These are phyloP conservation scores for Phytophthora pini DNA, from an alignment of 352 stramenopile species.

Conservation along the genomic window DNA sequence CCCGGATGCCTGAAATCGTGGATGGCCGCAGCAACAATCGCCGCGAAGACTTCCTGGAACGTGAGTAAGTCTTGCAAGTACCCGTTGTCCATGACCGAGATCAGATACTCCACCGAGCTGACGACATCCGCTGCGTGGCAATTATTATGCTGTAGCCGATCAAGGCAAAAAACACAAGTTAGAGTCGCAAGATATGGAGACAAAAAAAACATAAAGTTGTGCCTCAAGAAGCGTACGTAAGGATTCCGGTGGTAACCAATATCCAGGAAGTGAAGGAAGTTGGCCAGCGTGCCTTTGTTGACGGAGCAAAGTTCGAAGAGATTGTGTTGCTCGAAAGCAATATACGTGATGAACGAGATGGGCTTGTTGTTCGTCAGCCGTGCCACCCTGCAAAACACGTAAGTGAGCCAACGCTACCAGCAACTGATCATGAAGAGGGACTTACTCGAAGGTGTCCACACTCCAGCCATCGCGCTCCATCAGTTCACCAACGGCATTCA, in stretches of 20 bases:
- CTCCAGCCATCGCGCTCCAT: conserved; percentile 83
- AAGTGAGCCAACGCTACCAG: conserved; percentile 2
- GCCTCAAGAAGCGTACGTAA: conserved; percentile 54
- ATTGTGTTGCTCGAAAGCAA: conserved; percentile 86
- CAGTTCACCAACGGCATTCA: conserved; percentile 71
- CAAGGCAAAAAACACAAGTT: not conserved
- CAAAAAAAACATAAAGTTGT: conserved; percentile 10
- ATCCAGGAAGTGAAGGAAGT: conserved; percentile 84
- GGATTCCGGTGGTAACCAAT: conserved; percentile 83
- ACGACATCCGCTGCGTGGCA: conserved; percentile 83
- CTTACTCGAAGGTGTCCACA: conserved; percentile 75
- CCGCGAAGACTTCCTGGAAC: conserved; percentile 82
- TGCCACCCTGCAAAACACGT: conserved; percentile 48
- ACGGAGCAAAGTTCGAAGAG: conserved; percentile 75
- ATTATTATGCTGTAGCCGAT: conserved; percentile 78
- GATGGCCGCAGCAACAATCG: conserved; percentile 81
- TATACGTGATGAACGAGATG: conserved; percentile 86
- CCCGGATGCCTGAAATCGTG: conserved; percentile 87
- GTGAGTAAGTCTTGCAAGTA: conserved; percentile 85
- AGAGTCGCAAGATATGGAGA: conserved; percentile 5
- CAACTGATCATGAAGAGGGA: not conserved
- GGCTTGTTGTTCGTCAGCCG: conserved; percentile 70
- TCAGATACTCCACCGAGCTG: conserved; percentile 83
- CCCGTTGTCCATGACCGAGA: conserved; percentile 80
- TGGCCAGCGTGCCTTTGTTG: conserved; percentile 80